These are phyloP conservation scores for Silene conica DNA, from an alignment of 148 eudicot species.

Conservation along the genomic window DNA sequence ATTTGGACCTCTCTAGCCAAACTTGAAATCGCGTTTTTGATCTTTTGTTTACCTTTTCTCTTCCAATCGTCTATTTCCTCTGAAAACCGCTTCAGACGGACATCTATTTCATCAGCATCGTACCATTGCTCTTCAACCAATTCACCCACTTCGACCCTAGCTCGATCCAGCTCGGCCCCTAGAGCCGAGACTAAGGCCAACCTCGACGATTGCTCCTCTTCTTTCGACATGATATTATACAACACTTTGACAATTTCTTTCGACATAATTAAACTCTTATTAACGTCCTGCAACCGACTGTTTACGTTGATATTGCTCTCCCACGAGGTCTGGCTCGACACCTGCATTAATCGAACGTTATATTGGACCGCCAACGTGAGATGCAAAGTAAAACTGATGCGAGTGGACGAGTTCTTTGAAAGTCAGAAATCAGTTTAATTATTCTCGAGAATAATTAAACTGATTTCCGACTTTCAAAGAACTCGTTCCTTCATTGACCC, in stretches of 20 bases:
- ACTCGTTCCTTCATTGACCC: too few species aligned
- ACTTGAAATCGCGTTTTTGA: constrained; percentile 41
- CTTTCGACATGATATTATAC: constrained; percentile 35
- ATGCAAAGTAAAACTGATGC: too few species aligned
- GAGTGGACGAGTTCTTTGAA: too few species aligned
- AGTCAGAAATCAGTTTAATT: too few species aligned
- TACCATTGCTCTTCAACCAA: too few species aligned
- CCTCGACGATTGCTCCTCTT: constrained; percentile 52
- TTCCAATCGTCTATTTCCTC: constrained; percentile 61
- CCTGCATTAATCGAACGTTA: constrained; percentile 13
- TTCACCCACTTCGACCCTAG: constrained; percentile 25
- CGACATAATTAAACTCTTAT: constrained; percentile 50
- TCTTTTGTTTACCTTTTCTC: constrained; percentile 49
- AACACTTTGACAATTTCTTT: constrained; percentile 38
- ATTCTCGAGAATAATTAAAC: too few species aligned
- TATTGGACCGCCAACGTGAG: too few species aligned
- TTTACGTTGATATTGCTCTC: too few species aligned
- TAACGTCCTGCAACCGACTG: constrained; percentile 56
- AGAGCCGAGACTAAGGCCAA: constrained; percentile 54
- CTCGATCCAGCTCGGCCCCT: constrained; percentile 36
- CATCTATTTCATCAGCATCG: constrained; percentile 7
- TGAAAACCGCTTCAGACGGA: constrained; percentile 41
- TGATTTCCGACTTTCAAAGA: too few species aligned
- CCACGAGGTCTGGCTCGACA: constrained; percentile 13
- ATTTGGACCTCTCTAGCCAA: constrained; percentile 51